phyloP scores from a whole-genome alignment of 1,284 basidiomycete genomes.

The Cutaneotrichosporon cavernicola region DNA sequence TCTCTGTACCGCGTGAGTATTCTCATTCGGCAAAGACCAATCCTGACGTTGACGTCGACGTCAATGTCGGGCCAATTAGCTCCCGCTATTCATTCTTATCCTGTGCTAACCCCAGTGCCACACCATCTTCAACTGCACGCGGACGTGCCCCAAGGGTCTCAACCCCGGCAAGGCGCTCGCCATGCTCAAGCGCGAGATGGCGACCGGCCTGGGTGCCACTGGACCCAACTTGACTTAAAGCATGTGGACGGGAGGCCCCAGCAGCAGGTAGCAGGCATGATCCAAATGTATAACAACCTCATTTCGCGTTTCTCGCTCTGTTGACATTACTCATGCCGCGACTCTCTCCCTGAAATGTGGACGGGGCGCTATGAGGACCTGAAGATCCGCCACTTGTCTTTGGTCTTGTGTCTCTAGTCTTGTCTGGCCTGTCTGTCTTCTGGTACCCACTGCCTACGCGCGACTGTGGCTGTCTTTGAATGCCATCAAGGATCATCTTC shows the following conservation, averaged over 20 bases:
- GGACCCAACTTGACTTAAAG: neutral
- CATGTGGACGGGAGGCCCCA: neutral
- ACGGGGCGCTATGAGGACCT: too few relatives aligned
- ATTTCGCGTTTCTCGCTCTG: neutral
- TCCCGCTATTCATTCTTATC: neutral
- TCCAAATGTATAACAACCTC: neutral
- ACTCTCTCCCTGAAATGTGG: too few relatives aligned
- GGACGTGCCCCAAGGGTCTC: slow-evolving; percentile 87
- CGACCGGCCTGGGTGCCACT: neutral
- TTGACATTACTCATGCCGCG: too few relatives aligned
- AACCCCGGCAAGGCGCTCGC: neutral
- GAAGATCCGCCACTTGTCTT: too few relatives aligned
- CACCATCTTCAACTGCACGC: slow-evolving; percentile 90
- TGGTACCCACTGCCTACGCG: too few relatives aligned
- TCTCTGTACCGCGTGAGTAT: slow-evolving; percentile 54
- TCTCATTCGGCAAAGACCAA: neutral
- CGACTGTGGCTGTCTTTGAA: too few relatives aligned
- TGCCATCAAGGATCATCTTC: too few relatives aligned
- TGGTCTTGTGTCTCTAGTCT: too few relatives aligned
- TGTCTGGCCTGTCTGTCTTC: too few relatives aligned
- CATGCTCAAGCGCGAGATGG: neutral
- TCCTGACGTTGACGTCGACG: neutral
- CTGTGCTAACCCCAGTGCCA: slow-evolving; percentile 65
- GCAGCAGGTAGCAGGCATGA: neutral
- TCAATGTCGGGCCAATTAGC: neutral